Evolutionary conservation across 352 stramenopile species (phyloP).

Genomic region (Phytophthora crassamura): DNA sequence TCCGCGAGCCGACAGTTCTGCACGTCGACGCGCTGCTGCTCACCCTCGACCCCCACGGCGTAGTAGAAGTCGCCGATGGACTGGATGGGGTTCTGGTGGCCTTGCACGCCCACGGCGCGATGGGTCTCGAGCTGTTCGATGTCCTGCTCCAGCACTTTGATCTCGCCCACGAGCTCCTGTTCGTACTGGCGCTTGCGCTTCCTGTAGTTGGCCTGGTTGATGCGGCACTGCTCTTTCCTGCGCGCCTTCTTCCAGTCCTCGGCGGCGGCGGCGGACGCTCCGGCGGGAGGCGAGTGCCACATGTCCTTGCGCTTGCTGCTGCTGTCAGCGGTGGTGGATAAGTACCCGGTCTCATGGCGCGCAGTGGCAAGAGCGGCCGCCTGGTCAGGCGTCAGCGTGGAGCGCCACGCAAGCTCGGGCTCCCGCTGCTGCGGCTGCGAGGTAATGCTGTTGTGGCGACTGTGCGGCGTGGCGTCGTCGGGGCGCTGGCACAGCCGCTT

Average conservation of each 20-base stretch:
- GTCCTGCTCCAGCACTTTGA: slow-evolving; percentile 43
- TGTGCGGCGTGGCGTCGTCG: slow-evolving; percentile 4
- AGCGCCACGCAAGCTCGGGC: slow-evolving; percentile 18
- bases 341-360: slow-evolving; percentile 20
- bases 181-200: slow-evolving; percentile 62
- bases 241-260: slow-evolving; percentile 51
- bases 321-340: background rate
- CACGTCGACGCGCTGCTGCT: slow-evolving; percentile 5
- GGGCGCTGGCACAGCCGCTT: slow-evolving; percentile 17
- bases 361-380: slow-evolving; percentile 30
- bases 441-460: background rate
- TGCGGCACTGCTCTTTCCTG: slow-evolving; percentile 64
- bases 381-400: slow-evolving; percentile 28
- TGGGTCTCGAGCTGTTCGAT: slow-evolving; percentile 40
- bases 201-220: slow-evolving; percentile 70
- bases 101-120: background rate
- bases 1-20: slow-evolving; percentile 11
- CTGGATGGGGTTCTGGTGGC: slow-evolving; percentile 21
- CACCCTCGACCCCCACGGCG: slow-evolving; percentile 24
- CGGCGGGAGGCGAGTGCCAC: background rate
- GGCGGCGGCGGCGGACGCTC: background rate
- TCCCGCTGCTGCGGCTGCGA: background rate
- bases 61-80: slow-evolving; percentile 45
- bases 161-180: slow-evolving; percentile 35
- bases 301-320: slow-evolving; percentile 1